Percentiles rank a stretch among this genome's conserved stretches.
phyloP scores from a whole-genome alignment of 176 grass and related monocot species.

The Musa acuminata region DNA sequence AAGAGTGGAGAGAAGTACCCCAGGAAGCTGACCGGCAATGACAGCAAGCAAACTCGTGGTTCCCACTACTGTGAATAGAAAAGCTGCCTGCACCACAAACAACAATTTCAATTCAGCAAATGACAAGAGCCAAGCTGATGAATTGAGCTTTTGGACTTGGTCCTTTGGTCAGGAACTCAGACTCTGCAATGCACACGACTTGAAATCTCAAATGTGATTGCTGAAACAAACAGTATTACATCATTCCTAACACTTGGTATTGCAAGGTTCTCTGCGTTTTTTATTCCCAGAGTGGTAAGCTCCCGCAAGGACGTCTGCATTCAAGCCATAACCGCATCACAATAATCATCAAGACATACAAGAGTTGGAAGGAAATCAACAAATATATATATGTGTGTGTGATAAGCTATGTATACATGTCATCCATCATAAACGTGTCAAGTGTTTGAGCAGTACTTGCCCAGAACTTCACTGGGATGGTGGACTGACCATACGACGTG shows the following conservation, averaged over 20 bases:
- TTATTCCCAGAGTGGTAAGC: constrained; percentile 71
- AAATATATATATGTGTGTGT: not conserved
- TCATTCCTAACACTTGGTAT: constrained; percentile 93
- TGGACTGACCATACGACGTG: constrained; percentile 83
- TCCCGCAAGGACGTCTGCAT: constrained; percentile 81
- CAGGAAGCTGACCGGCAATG: constrained; percentile 78
- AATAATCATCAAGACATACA: not conserved
- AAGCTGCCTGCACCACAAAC: constrained; percentile 55
- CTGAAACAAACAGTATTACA: constrained; percentile 29
- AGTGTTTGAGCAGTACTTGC: constrained; percentile 25
- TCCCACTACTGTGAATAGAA: constrained; percentile 82
- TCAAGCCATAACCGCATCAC: constrained; percentile 4
- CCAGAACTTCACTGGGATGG: constrained; percentile 23
- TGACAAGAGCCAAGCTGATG: not conserved
- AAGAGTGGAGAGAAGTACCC: constrained; percentile 36
- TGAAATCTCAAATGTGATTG: no score
- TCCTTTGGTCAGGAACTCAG: no score
- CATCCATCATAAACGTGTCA: not conserved
- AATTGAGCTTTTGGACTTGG: no score
- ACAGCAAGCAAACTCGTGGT: constrained; percentile 67
- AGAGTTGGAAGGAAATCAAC: not conserved
- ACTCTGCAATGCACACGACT: no score
- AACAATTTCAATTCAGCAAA: not conserved
- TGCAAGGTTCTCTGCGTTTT: constrained; percentile 89
- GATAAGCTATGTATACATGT: no score